Evolutionary conservation across 2,329 filamentous ascomycete species (phyloP), one percentile per base, ranked within the genome.

Genomic region (Plenodomus biglobosus): DNA sequence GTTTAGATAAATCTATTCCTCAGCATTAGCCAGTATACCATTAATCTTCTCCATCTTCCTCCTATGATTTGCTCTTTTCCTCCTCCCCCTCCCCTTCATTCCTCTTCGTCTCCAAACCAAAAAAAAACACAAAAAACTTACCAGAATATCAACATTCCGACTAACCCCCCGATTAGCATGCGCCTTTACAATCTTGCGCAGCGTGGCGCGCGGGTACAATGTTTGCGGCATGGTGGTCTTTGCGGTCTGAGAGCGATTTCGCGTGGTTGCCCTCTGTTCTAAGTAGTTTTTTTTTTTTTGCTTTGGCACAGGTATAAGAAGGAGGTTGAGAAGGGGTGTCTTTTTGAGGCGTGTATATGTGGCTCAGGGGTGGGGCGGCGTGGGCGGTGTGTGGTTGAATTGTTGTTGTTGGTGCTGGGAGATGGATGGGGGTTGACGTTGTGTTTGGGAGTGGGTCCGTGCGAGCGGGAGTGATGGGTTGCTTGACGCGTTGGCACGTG

Each of bases 151-250:
- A 22, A 85, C 87, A 72, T 94, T 92, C 73, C 90, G 94, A 76
- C 86, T 90, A 55, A 95, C 73, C 56, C 82, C 87, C 67, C 86
- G 85, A 55, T 88, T 87, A 8, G 90, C 87, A 71, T 95, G 90
- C 16, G 90, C 90, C 74, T 95, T 96, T 64, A 95, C 80, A 51
- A 95, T 92, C 72, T 91, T 92, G 73, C 91, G 94, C 61, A 96
- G 79, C 0, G 89, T 94, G 16, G 84, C 85, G 54, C 91, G 85
- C 10, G 91, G 91, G 65, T 95, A 96, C 13, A 89, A 78, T 61
- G 90, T 92, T 65, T 18, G 83, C 78, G 81, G 75, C 42, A 81
- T 83, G 80, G 85, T 86, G 20, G 27, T 32, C 5, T 24, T 24
- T 24, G 22, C 7, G 34, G 32, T n/a, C 19, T 41, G 10, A 13